phyloP scores from a whole-genome alignment of 495 filamentous ascomycete species.

The Antarctomyces pellizariae region DNA sequence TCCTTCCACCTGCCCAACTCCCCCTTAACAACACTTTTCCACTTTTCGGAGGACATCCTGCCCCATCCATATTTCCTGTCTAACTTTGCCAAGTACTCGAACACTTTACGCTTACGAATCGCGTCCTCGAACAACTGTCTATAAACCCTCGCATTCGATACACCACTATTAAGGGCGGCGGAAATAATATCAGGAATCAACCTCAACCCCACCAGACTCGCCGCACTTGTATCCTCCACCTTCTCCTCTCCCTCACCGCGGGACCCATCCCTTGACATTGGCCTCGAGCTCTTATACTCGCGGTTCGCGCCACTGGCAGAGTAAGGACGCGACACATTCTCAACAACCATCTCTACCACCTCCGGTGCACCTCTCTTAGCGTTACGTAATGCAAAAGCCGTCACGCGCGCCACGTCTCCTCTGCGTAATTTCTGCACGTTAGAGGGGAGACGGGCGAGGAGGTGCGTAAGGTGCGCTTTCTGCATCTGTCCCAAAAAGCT shows the following conservation, averaged over 20 bases:
- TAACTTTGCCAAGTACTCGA: slow-evolving; percentile 59
- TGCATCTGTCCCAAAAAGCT: slow-evolving; percentile 65
- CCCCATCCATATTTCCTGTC: slow-evolving; percentile 65
- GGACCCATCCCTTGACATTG: slow-evolving; percentile 18
- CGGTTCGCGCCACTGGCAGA: slow-evolving; percentile 34
- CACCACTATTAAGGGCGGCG: slow-evolving; percentile 57
- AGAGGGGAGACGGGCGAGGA: slow-evolving; percentile 61
- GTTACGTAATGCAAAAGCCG: slow-evolving; percentile 76
- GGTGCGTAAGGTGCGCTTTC: slow-evolving; percentile 59
- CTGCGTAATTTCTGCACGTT: slow-evolving; percentile 50
- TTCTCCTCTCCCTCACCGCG: slow-evolving; percentile 16
- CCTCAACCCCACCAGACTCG: slow-evolving; percentile 66
- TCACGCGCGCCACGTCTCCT: slow-evolving; percentile 70
- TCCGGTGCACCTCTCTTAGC: slow-evolving; percentile 58
- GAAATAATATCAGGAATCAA: slow-evolving; percentile 75
- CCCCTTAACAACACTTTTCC: slow-evolving; percentile 55
- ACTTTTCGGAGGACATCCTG: slow-evolving; percentile 65
- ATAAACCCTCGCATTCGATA: slow-evolving; percentile 80
- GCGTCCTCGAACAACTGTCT: slow-evolving; percentile 63
- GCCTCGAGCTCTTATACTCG: slow-evolving; percentile 17
- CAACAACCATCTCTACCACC: slow-evolving; percentile 66
- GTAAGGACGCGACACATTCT: slow-evolving; percentile 55
- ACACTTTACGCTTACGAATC: slow-evolving; percentile 43
- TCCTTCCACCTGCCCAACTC: slow-evolving; percentile 70
- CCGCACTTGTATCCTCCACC: slow-evolving; percentile 38